phyloP scores from a whole-genome alignment of 306 rosid genomes.

The Mimosa bimucronata region DNA sequence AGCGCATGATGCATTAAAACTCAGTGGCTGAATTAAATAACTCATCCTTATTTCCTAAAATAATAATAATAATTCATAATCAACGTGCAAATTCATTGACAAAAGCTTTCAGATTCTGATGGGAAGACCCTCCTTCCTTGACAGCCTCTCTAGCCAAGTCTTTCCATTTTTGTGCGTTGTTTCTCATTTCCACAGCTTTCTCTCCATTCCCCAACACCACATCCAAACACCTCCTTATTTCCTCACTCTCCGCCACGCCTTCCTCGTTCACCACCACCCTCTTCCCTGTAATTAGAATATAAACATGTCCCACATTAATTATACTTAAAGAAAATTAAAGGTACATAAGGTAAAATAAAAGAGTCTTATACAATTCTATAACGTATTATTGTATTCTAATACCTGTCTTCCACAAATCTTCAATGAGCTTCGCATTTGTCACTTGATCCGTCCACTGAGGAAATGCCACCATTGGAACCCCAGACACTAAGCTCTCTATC shows the following conservation, averaged over 20 bases:
- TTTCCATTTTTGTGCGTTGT: slow-evolving; percentile 40
- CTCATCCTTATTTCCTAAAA: no score
- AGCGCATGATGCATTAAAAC: no score
- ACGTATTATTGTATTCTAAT: no score
- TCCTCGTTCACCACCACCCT: slow-evolving; percentile 33
- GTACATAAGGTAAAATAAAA: no score
- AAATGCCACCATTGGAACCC: neutral
- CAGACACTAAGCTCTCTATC: neutral
- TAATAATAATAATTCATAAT: no score
- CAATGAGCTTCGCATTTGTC: neutral
- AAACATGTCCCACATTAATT: no score
- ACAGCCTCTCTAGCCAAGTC: slow-evolving; percentile 34
- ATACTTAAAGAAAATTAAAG: no score
- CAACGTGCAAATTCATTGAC: neutral
- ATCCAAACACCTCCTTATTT: slow-evolving; percentile 51
- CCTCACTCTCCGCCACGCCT: slow-evolving; percentile 32
- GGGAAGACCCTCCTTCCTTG: slow-evolving; percentile 35
- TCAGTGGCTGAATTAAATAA: no score
- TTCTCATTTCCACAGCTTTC: slow-evolving; percentile 28
- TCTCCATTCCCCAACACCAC: slow-evolving; percentile 36
- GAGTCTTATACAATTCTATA: no score
- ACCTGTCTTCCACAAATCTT: neutral
- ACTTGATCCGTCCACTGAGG: slow-evolving; percentile 1
- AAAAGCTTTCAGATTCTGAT: slow-evolving; percentile 33
- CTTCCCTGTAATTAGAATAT: no score